These are phyloP conservation scores for Rhizopogon sp. DNA, from an alignment of 768 basidiomycete species.

Conservation along the genomic window DNA sequence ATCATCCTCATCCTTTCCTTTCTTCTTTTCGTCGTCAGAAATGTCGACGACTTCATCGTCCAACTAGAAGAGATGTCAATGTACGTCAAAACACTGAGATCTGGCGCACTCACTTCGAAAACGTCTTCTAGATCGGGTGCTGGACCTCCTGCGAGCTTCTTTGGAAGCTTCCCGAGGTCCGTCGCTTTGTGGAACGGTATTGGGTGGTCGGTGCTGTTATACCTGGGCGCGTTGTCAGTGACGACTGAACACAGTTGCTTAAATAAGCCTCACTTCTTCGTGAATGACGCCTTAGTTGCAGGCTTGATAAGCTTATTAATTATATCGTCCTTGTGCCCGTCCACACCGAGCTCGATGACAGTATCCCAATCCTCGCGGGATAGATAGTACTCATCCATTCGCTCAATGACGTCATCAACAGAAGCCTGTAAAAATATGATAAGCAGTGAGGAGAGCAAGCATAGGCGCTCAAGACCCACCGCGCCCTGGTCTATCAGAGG, in stretches of 20 bases:
- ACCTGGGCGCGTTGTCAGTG: conserved; percentile 42
- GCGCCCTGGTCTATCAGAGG: conserved; percentile 72
- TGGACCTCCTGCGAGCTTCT: conserved; percentile 71
- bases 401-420: conserved; percentile 75
- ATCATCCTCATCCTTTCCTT: conserved; percentile 34
- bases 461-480: conserved; percentile 43
- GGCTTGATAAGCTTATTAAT: conserved; percentile 82
- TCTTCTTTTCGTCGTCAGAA: conserved; percentile 45
- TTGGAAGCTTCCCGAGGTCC: conserved; percentile 73
- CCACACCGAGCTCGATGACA: conserved; percentile 89
- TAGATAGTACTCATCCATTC: conserved; percentile 93
- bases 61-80: conserved; percentile 22
- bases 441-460: neutral
- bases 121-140: conserved; percentile 92
- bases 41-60: conserved; percentile 41
- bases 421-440: conserved; percentile 48
- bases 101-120: conserved; percentile 55
- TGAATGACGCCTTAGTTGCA: conserved; percentile 80
- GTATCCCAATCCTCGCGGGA: conserved; percentile 97
- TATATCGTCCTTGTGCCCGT: conserved; percentile 63
- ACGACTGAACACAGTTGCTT: neutral
- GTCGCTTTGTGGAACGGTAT: conserved; percentile 91
- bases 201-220: conserved; percentile 86
- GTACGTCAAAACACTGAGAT: neutral
- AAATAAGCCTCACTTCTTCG: conserved; percentile 58